Evolutionary conservation across 1,284 basidiomycete genomes (phyloP).

Genomic region (Ganoderma meredithae): DNA sequence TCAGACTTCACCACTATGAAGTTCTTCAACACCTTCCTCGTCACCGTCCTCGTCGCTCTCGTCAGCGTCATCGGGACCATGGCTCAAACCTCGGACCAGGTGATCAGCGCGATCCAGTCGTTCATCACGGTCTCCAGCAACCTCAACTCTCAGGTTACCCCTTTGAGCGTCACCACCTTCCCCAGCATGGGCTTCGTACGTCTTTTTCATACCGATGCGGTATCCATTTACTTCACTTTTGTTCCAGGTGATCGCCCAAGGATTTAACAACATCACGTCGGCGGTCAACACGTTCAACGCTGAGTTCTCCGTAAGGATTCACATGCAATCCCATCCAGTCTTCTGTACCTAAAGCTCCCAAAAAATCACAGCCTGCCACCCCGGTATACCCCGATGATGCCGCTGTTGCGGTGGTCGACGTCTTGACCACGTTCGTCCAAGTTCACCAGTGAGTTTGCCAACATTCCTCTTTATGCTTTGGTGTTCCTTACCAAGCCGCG

Average conservation of each 20-base stretch:
- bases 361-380: neutral
- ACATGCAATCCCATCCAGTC: neutral
- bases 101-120: neutral
- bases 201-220: too few species aligned
- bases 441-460: conserved; percentile 1
- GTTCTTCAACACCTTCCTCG: conserved; percentile 9
- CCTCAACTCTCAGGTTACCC: neutral
- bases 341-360: neutral
- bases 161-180: neutral
- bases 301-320: neutral
- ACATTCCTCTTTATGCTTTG: too few species aligned
- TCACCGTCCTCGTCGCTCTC: neutral
- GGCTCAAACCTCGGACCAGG: conserved; percentile 6
- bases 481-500: neutral
- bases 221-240: neutral
- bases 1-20: conserved; percentile 1
- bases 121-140: neutral
- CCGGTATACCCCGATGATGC: neutral
- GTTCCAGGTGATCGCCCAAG: neutral
- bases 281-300: neutral
- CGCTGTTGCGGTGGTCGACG: conserved; percentile 1
- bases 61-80: neutral
- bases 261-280: conserved; percentile 1
- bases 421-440: conserved; percentile 7
- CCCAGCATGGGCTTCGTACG: neutral